Evolutionary conservation across 257 asterid species (phyloP).

Genomic region (Perilla frutescens): DNA sequence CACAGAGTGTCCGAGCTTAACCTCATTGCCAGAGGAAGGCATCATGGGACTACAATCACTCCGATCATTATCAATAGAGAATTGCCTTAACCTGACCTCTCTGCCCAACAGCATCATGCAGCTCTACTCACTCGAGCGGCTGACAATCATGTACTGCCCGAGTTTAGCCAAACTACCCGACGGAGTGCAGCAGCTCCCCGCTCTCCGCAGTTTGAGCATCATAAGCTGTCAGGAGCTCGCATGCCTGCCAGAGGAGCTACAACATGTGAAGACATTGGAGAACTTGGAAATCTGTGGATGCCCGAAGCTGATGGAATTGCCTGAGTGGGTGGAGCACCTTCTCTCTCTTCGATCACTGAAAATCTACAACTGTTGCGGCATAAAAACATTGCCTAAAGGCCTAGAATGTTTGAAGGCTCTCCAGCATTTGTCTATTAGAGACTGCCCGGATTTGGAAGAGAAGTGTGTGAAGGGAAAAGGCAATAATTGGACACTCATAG

Average conservation of each 20-base stretch:
- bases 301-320: conserved; percentile 27
- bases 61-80: conserved; percentile 26
- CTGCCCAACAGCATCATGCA: conserved; percentile 25
- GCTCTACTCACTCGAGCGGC: neutral
- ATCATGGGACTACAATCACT: conserved; percentile 23
- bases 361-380: conserved; percentile 18
- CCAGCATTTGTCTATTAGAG: conserved; percentile 30
- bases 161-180: conserved; percentile 19
- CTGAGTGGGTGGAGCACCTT: conserved; percentile 24
- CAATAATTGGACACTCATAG: conserved; percentile 1
- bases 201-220: conserved; percentile 24
- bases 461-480: conserved; percentile 14
- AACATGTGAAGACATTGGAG: conserved; percentile 17
- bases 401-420: conserved; percentile 8
- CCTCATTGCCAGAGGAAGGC: conserved; percentile 27
- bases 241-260: conserved; percentile 11
- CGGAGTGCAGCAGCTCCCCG: conserved; percentile 8
- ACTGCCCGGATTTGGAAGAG: conserved; percentile 26
- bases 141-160: conserved; percentile 30
- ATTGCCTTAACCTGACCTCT: conserved; percentile 25
- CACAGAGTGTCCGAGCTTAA: conserved; percentile 29
- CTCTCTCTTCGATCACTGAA: conserved; percentile 22
- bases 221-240: conserved; percentile 22
- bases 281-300: conserved; percentile 27
- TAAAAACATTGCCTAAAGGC: conserved; percentile 21